A percentile compares a stretch with the other conserved stretches of the same genome.
Conservation (phyloP, 2,329 filamentous ascomycete genomes). For the Cercospora berteroae region DNA sequence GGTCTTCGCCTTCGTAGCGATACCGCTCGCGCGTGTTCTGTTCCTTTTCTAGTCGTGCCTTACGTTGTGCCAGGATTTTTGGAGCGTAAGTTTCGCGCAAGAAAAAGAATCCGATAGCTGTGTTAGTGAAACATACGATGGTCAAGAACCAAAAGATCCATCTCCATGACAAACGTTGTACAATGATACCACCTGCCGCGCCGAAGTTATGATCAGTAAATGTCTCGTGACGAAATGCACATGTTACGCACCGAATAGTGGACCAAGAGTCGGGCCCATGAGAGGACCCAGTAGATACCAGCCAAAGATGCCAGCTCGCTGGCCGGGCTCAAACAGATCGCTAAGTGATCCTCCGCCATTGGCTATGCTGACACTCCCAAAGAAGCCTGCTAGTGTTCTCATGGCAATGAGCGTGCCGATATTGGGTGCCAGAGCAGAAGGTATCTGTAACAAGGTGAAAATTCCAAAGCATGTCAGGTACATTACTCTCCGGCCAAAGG, state of each 20-base stretch:
- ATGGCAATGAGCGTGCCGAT: conserved; percentile 46
- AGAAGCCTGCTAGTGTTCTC: conserved; percentile 50
- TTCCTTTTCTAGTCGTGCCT: conserved; percentile 38
- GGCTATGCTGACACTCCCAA: conserved; percentile 51
- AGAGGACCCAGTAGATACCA: conserved; percentile 48
- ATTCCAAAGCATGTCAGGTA: conserved; percentile 48
- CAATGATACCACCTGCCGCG: conserved; percentile 40
- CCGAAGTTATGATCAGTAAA: too few species aligned
- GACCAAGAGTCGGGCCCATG: conserved; percentile 44
- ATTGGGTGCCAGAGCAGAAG: conserved; percentile 49
- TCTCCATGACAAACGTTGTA: conserved; percentile 47
- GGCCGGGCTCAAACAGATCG: conserved; percentile 51
- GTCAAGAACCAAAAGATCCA: conserved; percentile 52
- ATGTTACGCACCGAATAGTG: conserved; percentile 39
- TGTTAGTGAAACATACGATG: conserved; percentile 45
- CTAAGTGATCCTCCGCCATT: conserved; percentile 54
- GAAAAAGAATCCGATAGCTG: conserved; percentile 44
- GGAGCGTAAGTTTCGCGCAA: conserved; percentile 48
- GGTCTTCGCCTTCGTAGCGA: conserved; percentile 45
- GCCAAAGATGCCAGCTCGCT: conserved; percentile 48
- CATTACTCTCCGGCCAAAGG: conserved; percentile 46
- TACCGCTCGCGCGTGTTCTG: conserved; percentile 42
- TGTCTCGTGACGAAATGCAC: neutral
- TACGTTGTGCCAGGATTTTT: conserved; percentile 41
- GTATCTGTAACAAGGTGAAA: conserved; percentile 50